Base-by-base conservation (phyloP, 805 yeast species). In the Yarrowia alimentaria region DNA sequence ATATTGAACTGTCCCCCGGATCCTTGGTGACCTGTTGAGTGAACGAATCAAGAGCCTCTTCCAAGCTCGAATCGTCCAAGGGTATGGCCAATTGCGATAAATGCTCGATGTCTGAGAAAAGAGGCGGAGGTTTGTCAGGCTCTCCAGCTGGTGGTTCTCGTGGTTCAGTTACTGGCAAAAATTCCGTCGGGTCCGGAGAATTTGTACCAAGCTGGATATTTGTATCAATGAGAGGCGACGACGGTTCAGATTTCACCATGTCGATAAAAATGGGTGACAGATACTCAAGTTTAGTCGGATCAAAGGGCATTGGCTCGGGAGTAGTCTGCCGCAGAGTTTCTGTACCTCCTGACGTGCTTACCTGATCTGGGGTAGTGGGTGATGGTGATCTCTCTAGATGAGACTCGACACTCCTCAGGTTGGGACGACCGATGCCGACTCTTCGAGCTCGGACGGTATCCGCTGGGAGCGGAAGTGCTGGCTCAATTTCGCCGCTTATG, bases 11-110 rank as follows among this genome's bases (percentile, higher is more conserved):
- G n/a, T n/a, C n/a, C n/a, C n/a, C n/a, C n/a, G n/a, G n/a, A n/a
- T 22, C 25, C 25, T 22, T 8, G 25, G 10, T 22, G 10, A 22
- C 7, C 47, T 26, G 10, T 14, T 5, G 7, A 9, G 43, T 26
- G 12, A 40, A 40, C 24, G 47, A 40, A 11, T 40, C 47, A 24
- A 28, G 18, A 2, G 33, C 47, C 19, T 28, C 47, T 6, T 40
- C 33, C 19, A 32, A 32, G 4, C 28, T 33, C 5, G 47, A 40
- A 14, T 40, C 47, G 33, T 40, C 33, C 5, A 40, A 26, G 11
- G 20, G 19, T 1, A 40, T 13, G 4, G 13, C 21, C 13, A 40
- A 4, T 7, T 40, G 47, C 1, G 47, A 40, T 6, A 40, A 14
- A 9, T 26, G 19, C 11, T 40, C 47, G 14, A 40, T 40, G 10